Percentiles rank a stretch among this genome's conserved stretches.
Evolutionary conservation across 768 basidiomycete genomes (phyloP).

Genomic region (Naganishia vaughanmartiniae): DNA sequence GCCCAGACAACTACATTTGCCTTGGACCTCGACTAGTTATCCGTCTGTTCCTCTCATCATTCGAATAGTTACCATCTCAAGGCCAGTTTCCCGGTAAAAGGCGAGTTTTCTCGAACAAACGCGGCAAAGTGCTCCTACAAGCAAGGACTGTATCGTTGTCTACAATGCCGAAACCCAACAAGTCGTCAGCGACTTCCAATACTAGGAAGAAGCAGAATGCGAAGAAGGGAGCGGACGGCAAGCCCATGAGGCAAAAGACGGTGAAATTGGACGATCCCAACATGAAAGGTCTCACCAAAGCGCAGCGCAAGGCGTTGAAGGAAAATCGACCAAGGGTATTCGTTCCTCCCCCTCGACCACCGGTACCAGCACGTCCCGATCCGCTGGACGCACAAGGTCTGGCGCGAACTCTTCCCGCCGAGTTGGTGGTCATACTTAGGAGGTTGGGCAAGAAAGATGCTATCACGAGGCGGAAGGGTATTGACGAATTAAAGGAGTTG

Average conservation of each 20-base stretch:
- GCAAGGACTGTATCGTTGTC: not conserved
- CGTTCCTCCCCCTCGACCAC: conserved; percentile 70
- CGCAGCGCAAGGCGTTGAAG: conserved; percentile 58
- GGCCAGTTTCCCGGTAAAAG: no score
- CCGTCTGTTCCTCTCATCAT: no score
- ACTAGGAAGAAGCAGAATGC: conserved; percentile 92
- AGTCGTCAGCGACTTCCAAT: conserved; percentile 76
- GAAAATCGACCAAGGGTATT: conserved; percentile 62
- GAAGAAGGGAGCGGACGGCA: conserved; percentile 57
- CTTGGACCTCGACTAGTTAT: no score
- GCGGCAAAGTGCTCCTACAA: not conserved
- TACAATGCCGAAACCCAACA: conserved; percentile 52
- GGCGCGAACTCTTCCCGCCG: conserved; percentile 69
- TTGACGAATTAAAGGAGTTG: conserved; percentile 72
- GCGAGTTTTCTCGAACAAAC: no score
- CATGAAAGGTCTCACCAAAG: conserved; percentile 57
- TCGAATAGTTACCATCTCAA: no score
- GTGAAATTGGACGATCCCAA: conserved; percentile 56
- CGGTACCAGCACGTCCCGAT: conserved; percentile 60
- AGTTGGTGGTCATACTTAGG: conserved; percentile 75
- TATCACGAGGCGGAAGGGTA: conserved; percentile 74
- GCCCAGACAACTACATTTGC: no score
- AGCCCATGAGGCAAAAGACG: conserved; percentile 52
- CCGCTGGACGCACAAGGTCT: conserved; percentile 82
- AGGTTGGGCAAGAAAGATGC: conserved; percentile 84